phyloP scores from a whole-genome alignment of 139 green algal species.

The Chlorella vulgaris region DNA sequence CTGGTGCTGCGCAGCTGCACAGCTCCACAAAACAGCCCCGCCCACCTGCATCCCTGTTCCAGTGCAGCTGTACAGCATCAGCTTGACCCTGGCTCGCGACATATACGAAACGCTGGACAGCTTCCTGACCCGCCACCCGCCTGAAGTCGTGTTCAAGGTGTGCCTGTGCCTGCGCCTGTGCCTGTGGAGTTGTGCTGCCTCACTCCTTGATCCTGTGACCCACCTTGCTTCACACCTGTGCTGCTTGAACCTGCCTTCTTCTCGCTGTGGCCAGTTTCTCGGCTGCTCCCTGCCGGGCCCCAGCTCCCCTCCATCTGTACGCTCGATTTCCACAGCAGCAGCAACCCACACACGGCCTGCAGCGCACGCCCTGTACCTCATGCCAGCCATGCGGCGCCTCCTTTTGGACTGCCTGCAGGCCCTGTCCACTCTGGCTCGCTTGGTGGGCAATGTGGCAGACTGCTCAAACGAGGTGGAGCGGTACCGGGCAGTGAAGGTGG shows the following conservation, averaged over 20 bases:
- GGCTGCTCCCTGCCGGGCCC: no score
- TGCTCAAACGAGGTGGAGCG: conserved; percentile 25
- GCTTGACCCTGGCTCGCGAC: conserved; percentile 16
- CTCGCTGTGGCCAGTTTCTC: no score
- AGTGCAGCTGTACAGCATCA: conserved; percentile 28
- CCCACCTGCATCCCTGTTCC: background rate
- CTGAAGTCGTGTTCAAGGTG: conserved; percentile 4
- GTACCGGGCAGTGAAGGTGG: conserved; percentile 6
- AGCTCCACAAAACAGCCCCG: no score
- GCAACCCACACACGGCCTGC: no score
- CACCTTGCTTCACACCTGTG: no score
- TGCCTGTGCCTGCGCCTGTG: background rate
- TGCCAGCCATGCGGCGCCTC: background rate
- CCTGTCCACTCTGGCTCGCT: background rate
- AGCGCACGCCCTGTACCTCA: background rate
- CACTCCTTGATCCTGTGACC: no score
- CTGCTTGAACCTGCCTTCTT: no score
- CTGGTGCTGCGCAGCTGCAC: no score
- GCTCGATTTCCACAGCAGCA: no score
- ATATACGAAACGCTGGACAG: conserved; percentile 25
- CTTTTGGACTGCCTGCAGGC: background rate
- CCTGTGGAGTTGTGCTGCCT: no score
- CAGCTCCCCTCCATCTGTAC: no score
- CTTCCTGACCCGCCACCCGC: conserved; percentile 11
- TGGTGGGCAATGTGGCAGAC: conserved; percentile 30